Percentiles rank a stretch among this genome's conserved stretches.
phyloP scores from a whole-genome alignment of 306 rosid genomes.

The Datisca glomerata region DNA sequence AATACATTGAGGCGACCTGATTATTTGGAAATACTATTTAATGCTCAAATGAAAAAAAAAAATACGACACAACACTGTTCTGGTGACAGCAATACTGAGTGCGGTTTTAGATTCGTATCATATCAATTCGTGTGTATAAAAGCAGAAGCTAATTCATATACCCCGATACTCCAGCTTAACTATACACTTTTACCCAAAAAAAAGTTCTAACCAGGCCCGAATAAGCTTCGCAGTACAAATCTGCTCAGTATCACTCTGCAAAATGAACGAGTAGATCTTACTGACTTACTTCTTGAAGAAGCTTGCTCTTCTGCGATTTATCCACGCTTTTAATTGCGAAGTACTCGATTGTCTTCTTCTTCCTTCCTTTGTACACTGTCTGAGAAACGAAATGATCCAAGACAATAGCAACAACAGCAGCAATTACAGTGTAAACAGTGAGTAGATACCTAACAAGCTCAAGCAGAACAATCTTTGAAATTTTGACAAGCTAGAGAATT shows the following conservation, averaged over 20 bases:
- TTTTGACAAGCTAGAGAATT: not conserved
- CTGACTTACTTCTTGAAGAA: slow-evolving; percentile 82
- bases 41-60: too few species aligned
- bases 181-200: not conserved
- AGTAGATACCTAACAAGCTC: not conserved
- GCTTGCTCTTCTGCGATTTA: slow-evolving; percentile 74
- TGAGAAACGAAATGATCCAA: slow-evolving; percentile 11
- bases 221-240: too few species aligned
- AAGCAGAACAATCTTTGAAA: not conserved
- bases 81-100: not conserved
- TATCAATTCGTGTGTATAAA: not conserved
- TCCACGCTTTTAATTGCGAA: slow-evolving; percentile 90
- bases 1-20: not conserved
- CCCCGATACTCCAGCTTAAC: slow-evolving; percentile 3
- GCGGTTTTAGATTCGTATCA: not conserved
- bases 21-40: not conserved
- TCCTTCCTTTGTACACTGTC: slow-evolving; percentile 97
- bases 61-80: not conserved
- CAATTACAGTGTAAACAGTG: not conserved
- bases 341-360: slow-evolving; percentile 95
- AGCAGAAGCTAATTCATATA: not conserved
- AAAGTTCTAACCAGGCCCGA: too few species aligned
- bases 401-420: slow-evolving; percentile 1
- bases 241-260: too few species aligned
- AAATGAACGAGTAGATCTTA: not conserved